A percentile compares a stretch with the other conserved stretches of the same genome.
phyloP scores from a whole-genome alignment of 177 flowering plant species.

The Vitis hybrid region DNA sequence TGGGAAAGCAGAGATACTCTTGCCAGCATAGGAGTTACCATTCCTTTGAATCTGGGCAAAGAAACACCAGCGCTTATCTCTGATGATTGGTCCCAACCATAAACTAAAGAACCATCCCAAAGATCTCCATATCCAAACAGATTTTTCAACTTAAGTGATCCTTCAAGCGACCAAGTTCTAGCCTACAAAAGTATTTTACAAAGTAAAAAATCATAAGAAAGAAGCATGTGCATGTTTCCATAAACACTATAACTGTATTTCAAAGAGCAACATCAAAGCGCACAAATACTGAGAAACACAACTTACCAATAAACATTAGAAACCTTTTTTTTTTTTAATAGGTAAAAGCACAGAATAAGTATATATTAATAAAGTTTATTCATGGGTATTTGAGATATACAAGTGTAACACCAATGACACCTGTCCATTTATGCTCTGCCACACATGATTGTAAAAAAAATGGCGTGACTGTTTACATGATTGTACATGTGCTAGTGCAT shows the following conservation, averaged over 20 bases:
- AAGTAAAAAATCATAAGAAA: constrained; percentile 7
- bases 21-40: constrained; percentile 55
- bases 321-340: no score
- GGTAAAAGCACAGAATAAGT: no score
- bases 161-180: constrained; percentile 81
- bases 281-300: no score
- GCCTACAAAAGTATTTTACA: constrained; percentile 57
- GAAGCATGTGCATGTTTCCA: background rate
- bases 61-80: constrained; percentile 80
- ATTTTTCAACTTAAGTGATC: constrained; percentile 76
- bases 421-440: no score
- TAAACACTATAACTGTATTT: background rate
- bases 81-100: constrained; percentile 77
- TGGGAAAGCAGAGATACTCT: constrained; percentile 69
- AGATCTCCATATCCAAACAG: constrained; percentile 83
- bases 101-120: constrained; percentile 85
- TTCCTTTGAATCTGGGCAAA: constrained; percentile 66
- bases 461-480: no score
- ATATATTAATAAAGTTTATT: no score
- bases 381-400: no score
- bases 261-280: background rate
- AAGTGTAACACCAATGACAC: no score
- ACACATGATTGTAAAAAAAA: no score
- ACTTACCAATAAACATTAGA: no score
- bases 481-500: no score